phyloP scores from a whole-genome alignment of 768 basidiomycete genomes.

The Mycena kentingensis region DNA sequence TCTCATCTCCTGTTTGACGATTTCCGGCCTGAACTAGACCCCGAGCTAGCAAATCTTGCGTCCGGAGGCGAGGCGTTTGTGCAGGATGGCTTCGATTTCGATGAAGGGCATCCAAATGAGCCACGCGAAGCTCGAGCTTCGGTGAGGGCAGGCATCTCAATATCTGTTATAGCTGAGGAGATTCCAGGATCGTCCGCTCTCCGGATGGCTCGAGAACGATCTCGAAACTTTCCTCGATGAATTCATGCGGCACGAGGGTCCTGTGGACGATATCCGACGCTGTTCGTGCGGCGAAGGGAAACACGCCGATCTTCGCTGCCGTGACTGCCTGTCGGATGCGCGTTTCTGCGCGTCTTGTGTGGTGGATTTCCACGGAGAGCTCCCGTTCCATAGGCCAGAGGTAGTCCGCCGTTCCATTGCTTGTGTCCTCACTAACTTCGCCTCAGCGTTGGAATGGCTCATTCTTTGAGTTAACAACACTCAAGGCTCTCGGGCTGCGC shows the following conservation, averaged over 20 bases:
- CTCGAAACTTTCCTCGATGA: no score
- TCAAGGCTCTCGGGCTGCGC: neutral
- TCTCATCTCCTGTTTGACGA: no score
- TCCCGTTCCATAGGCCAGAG: conserved; percentile 1
- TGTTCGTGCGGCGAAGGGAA: neutral
- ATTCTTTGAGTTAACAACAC: neutral
- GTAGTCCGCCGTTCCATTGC: neutral
- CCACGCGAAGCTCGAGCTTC: neutral
- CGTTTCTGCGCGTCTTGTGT: neutral
- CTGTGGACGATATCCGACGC: neutral
- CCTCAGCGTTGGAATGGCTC: neutral
- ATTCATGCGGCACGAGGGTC: no score
- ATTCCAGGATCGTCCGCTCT: neutral
- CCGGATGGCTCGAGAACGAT: no score
- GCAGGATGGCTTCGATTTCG: neutral
- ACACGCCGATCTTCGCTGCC: neutral
- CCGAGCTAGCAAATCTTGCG: no score
- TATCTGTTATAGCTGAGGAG: neutral
- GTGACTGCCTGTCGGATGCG: neutral
- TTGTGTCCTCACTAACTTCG: neutral
- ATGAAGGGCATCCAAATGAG: neutral
- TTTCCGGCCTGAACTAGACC: no score
- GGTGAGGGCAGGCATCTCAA: no score
- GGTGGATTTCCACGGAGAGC: neutral
- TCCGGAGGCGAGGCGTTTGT: no score